Base-by-base conservation (phyloP, 1,139 yeast genomes). In the Pichia terricola region DNA sequence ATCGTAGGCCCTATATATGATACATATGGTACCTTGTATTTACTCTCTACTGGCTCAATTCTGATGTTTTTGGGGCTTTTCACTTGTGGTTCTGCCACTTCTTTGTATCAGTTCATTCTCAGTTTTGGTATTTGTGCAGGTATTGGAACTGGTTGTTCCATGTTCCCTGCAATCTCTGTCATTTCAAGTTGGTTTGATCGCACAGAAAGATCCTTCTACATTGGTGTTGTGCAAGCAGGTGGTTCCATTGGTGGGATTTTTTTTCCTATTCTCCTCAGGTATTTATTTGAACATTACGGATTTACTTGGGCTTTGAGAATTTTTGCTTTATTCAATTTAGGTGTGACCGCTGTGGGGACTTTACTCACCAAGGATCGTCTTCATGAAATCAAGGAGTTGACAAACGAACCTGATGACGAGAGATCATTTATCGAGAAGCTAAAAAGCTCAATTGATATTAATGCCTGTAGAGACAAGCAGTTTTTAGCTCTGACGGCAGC, bases 1-100 rank as follows among this genome's bases (percentile, higher is more conserved):
- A 63, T 77, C 38, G 73, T 76, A 31, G 89, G 89, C 0, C 79
- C 79, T 3, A 52, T 79, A 10, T 75, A 79, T 55, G 89, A 81
- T 52, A 57, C 63, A 30, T 65, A 64, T 40, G 88, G 88, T 0
- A 69, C 79, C 7, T 58, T 63, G 11, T 55, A 55, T 26, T 70
- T 79, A 9, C 61, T 77, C 59, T 42, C 67, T 3, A 49, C 61
- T 2, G 79, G 82, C 1, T 62, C 75, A 0, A 38, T 68, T 0
- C 54, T 76, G 8, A 50, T 46, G 2, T 54, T 52, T 43, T 49
- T 46, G 8, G 58, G 59, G 3, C 39, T 54, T 9, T 47, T 55
- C 33, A 37, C 55, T 4, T 47, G 51, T 16, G 58, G 57, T 28
- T 47, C 51, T 3, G 50, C 53, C 38, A 44, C 46, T 3, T 37